Conservation (phyloP, 2,329 filamentous ascomycete species). For the Acrocalymma vagum region DNA sequence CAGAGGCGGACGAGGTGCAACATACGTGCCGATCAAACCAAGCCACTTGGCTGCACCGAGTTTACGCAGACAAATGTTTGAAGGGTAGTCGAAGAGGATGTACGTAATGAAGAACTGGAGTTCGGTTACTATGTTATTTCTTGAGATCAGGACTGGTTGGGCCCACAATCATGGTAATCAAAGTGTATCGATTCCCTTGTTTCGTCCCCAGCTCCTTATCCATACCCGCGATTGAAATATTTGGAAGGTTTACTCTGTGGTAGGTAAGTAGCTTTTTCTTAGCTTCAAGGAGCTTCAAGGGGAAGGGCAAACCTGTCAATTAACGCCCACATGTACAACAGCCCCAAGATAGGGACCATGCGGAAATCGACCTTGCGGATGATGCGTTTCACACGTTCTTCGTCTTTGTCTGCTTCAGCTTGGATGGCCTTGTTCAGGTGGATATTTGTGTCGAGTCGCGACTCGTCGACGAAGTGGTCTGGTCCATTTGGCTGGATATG, state of each 20-base stretch:
- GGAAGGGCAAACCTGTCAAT: slow-evolving; percentile 20
- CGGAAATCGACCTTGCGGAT: slow-evolving; percentile 19
- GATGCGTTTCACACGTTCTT: slow-evolving; percentile 14
- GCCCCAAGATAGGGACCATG: slow-evolving; percentile 17
- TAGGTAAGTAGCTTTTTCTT: not conserved
- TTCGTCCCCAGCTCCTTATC: slow-evolving; percentile 14
- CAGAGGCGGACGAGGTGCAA: not conserved
- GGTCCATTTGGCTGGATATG: too few species aligned
- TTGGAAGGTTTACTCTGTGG: not conserved
- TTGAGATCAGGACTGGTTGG: not conserved
- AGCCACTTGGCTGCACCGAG: slow-evolving; percentile 11
- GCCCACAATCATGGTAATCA: slow-evolving; percentile 17
- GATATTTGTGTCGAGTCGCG: slow-evolving; percentile 13
- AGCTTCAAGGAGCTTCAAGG: not conserved
- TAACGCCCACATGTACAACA: slow-evolving; percentile 21
- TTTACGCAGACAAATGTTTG: slow-evolving; percentile 7
- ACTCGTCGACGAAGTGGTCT: slow-evolving; percentile 15
- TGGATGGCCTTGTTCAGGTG: slow-evolving; percentile 17
- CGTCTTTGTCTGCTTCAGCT: slow-evolving; percentile 15
- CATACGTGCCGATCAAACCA: slow-evolving; percentile 8
- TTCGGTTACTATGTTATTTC: not conserved
- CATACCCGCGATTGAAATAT: slow-evolving; percentile 13
- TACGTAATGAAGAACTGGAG: slow-evolving; percentile 20
- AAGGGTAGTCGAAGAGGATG: slow-evolving; percentile 28
- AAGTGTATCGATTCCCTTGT: slow-evolving; percentile 15